A percentile compares a stretch with the other conserved stretches of the same genome.
Evolutionary conservation across 805 yeast genomes (phyloP).

Genomic region (Hanseniaspora taiwanica): DNA sequence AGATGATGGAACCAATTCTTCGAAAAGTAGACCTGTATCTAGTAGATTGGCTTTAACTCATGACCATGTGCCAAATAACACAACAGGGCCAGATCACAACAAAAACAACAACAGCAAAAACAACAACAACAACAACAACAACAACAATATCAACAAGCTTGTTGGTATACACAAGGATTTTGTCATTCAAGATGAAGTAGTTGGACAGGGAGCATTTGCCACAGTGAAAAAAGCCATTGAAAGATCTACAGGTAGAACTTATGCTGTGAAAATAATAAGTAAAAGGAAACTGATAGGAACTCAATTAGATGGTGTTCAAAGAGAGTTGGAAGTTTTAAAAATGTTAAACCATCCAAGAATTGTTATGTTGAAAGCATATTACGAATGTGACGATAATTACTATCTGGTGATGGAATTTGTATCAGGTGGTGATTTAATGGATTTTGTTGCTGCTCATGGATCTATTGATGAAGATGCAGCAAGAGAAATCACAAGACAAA

Average conservation of each 20-base stretch:
- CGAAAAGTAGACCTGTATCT: conserved; percentile 9
- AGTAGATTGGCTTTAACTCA: background rate
- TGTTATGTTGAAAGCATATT: conserved; percentile 69
- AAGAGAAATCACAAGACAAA: conserved; percentile 73
- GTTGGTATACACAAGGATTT: conserved; percentile 54
- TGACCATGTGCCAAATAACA: too few relatives aligned
- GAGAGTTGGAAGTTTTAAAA: conserved; percentile 74
- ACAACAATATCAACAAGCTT: too few relatives aligned
- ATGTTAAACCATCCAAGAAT: conserved; percentile 74
- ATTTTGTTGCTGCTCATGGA: conserved; percentile 86
- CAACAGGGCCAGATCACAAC: too few relatives aligned
- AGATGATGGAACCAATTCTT: background rate
- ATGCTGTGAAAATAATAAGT: conserved; percentile 82
- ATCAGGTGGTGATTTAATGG: conserved; percentile 96
- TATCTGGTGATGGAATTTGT: conserved; percentile 92
- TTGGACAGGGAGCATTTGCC: conserved; percentile 98
- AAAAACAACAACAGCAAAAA: too few relatives aligned
- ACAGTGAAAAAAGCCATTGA: conserved; percentile 86
- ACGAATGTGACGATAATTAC: conserved; percentile 68
- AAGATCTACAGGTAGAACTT: conserved; percentile 70
- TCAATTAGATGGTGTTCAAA: conserved; percentile 50
- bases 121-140: too few relatives aligned
- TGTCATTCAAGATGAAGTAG: conserved; percentile 68
- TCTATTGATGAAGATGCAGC: conserved; percentile 85
- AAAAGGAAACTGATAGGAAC: conserved; percentile 43